phyloP scores from a whole-genome alignment of 179 eudicot species.

The Beta corolliflora region DNA sequence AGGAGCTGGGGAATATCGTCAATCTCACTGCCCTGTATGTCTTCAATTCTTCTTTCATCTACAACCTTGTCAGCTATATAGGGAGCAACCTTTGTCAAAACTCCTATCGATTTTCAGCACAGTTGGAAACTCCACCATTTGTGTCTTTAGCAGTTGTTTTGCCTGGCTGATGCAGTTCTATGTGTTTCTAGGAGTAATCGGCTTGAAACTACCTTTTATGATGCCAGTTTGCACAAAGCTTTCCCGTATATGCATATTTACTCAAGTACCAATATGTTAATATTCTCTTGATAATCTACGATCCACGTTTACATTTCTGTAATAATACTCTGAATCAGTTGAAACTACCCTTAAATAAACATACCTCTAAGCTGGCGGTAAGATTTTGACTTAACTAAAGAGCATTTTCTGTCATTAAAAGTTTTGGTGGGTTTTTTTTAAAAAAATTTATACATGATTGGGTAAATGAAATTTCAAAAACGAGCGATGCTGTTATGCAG shows the following conservation, averaged over 20 bases:
- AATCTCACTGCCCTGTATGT: constrained; percentile 43
- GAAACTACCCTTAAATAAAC: no score
- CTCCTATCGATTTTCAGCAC: neutral
- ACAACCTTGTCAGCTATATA: constrained; percentile 1
- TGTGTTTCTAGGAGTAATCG: neutral
- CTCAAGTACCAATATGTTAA: neutral
- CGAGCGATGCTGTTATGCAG: neutral
- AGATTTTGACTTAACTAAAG: neutral
- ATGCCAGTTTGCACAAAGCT: neutral
- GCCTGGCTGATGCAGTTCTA: neutral
- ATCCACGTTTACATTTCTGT: neutral
- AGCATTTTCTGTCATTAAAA: neutral
- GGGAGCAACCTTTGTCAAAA: neutral
- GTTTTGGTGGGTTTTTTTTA: neutral
- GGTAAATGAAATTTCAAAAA: neutral
- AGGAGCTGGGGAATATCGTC: constrained; percentile 33
- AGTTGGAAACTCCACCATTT: neutral
- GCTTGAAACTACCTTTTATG: neutral
- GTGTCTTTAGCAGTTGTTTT: neutral
- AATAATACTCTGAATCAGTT: no score
- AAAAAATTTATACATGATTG: neutral
- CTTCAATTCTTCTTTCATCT: constrained; percentile 16
- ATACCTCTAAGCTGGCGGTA: neutral
- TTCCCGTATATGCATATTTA: neutral
- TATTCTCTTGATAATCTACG: neutral